Conservation (phyloP, 202 grass and related monocot genomes). For the Zizania palustris region DNA sequence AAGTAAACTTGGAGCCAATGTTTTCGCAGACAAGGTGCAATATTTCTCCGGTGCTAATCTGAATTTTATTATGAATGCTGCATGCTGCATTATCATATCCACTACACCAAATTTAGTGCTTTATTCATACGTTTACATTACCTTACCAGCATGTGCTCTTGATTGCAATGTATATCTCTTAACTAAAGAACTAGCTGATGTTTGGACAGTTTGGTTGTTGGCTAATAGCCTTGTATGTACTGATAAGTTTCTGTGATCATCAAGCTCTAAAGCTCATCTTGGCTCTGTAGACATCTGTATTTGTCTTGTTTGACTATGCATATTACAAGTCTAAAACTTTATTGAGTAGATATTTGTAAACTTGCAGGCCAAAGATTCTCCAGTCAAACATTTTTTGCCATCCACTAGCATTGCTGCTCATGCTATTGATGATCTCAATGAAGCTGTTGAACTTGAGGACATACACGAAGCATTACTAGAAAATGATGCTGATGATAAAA, state of each 20-base stretch:
- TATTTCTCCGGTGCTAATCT: neutral
- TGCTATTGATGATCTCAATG: constrained; percentile 63
- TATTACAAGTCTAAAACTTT: neutral
- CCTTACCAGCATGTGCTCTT: neutral
- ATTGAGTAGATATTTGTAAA: constrained; percentile 41
- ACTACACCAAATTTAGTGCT: neutral
- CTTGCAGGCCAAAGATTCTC: constrained; percentile 65
- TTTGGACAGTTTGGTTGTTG: constrained; percentile 1
- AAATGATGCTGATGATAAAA: constrained; percentile 45
- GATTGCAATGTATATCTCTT: neutral
- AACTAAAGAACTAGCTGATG: neutral
- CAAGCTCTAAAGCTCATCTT: neutral
- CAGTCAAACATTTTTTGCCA: constrained; percentile 52
- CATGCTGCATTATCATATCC: neutral
- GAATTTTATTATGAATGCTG: constrained; percentile 1
- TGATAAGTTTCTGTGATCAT: constrained; percentile 12
- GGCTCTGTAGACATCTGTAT: constrained; percentile 7
- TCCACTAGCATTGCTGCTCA: constrained; percentile 73
- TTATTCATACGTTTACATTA: neutral
- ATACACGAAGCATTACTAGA: constrained; percentile 49
- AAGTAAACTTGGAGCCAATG: constrained; percentile 49
- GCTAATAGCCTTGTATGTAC: neutral
- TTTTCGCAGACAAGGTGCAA: constrained; percentile 53
- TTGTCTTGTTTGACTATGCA: neutral
- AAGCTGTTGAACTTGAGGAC: constrained; percentile 69